These are phyloP conservation scores for Pestalotiopsis sp. DNA, from an alignment of 2,329 filamentous ascomycete species.

Conservation along the genomic window DNA sequence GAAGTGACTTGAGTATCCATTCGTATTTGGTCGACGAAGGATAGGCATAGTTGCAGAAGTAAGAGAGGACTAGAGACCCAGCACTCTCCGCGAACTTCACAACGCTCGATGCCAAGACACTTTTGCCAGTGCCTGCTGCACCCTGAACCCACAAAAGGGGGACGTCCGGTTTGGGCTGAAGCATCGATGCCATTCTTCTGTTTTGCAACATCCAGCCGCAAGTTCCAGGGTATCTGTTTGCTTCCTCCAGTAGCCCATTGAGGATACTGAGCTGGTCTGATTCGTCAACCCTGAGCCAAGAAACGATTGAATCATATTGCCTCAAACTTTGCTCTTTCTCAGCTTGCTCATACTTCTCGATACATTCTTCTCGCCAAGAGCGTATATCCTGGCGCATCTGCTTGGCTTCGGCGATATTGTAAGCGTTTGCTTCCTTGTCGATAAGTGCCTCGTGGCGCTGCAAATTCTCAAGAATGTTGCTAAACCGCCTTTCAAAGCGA, in stretches of 20 bases:
- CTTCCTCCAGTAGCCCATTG: not conserved
- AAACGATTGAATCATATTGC: not conserved
- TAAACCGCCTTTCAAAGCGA: not conserved
- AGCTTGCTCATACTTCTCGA: not conserved
- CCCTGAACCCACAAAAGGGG: not conserved
- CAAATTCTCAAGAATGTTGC: slow-evolving; percentile 21
- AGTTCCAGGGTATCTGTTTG: not conserved
- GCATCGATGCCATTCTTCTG: not conserved
- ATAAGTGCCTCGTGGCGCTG: slow-evolving; percentile 30
- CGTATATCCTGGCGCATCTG: slow-evolving; percentile 23
- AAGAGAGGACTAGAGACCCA: not conserved
- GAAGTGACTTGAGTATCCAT: not conserved
- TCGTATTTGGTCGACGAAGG: not conserved
- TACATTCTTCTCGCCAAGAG: slow-evolving; percentile 18
- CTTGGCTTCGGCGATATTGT: slow-evolving; percentile 26
- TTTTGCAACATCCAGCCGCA: not conserved
- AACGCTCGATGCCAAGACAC: not conserved
- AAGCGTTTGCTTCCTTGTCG: slow-evolving; percentile 33
- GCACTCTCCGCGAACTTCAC: not conserved
- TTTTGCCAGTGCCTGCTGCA: not conserved
- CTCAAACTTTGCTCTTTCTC: not conserved
- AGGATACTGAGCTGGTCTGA: not conserved
- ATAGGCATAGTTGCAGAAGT: not conserved
- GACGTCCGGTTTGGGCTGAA: not conserved
- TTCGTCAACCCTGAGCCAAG: not conserved